phyloP scores from a whole-genome alignment of 257 asterid species.

The Lavandula angustifolia region DNA sequence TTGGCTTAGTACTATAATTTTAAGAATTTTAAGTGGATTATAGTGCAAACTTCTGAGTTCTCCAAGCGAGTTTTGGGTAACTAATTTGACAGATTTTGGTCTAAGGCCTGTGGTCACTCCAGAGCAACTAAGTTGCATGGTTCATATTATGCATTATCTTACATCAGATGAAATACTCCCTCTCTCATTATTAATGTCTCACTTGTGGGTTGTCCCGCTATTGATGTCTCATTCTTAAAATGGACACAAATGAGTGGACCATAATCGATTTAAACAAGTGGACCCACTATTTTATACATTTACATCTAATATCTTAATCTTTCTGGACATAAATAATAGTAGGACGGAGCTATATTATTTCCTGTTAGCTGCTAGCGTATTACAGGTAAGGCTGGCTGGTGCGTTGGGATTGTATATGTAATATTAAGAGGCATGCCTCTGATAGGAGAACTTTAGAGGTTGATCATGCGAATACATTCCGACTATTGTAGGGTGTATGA shows the following conservation, averaged over 20 bases:
- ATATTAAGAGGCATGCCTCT: too few relatives aligned
- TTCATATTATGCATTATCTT: background rate
- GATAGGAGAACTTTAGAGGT: background rate
- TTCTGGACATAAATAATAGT: too few relatives aligned
- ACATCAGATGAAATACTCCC: conserved; percentile 8
- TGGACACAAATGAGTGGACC: too few relatives aligned
- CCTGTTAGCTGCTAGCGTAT: background rate
- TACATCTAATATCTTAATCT: too few relatives aligned
- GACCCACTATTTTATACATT: too few relatives aligned
- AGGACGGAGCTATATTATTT: too few relatives aligned
- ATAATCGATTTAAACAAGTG: too few relatives aligned
- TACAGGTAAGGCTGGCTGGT: conserved; percentile 2
- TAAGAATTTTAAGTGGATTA: background rate
- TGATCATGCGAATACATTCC: background rate
- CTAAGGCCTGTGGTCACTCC: background rate
- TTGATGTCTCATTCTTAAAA: too few relatives aligned
- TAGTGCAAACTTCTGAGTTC: background rate
- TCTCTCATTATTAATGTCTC: too few relatives aligned
- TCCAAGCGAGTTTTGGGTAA: background rate
- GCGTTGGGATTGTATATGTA: background rate
- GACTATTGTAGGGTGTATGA: background rate
- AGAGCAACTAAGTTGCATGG: conserved; percentile 15
- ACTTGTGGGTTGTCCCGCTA: too few relatives aligned
- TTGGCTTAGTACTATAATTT: background rate
- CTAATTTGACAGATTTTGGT: conserved; percentile 1